Evolutionary conservation across 345 rosid genomes (phyloP).

Genomic region (Murraya koenigii): DNA sequence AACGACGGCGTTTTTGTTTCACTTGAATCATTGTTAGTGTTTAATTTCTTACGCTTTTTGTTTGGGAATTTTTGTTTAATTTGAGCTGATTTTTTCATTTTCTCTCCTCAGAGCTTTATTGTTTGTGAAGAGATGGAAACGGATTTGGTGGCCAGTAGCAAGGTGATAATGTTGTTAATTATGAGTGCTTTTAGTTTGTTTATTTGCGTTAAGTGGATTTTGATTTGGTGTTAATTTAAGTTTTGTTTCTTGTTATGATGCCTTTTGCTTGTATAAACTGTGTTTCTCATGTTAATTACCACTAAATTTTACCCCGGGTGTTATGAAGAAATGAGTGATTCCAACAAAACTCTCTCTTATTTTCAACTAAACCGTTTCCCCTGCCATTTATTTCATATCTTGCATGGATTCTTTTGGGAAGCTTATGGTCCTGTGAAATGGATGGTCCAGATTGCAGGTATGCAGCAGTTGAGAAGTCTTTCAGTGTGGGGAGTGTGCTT

Average conservation of each 20-base stretch:
- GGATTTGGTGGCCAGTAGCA: background rate
- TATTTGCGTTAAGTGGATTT: background rate
- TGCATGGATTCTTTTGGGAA: background rate
- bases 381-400: background rate
- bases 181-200: background rate
- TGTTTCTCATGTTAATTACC: background rate
- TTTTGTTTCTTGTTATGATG: background rate
- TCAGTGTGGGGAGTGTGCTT: background rate
- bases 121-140: background rate
- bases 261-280: background rate
- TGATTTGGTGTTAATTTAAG: background rate
- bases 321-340: background rate
- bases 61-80: background rate
- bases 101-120: background rate
- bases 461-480: background rate
- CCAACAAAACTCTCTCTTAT: background rate
- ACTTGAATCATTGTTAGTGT: background rate
- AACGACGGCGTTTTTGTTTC: background rate
- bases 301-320: background rate
- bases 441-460: background rate
- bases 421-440: background rate
- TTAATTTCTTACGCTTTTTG: background rate
- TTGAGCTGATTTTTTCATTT: background rate
- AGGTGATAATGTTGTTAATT: slow-evolving; percentile 8
- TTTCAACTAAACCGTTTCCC: background rate